phyloP scores from a whole-genome alignment of 805 yeast genomes.

The Limtongozyma cylindracea region DNA sequence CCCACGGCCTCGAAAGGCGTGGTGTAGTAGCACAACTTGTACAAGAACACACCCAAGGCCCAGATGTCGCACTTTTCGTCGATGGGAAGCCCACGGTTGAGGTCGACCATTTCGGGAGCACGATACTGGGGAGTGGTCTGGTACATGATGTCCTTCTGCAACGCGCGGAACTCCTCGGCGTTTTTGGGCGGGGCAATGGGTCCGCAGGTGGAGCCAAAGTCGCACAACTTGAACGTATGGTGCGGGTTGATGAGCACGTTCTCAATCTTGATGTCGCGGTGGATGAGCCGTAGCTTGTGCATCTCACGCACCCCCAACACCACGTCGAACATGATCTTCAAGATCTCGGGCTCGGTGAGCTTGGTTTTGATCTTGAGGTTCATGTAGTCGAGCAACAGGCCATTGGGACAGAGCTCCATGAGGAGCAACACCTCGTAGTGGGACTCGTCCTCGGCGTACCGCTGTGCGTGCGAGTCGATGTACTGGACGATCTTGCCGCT shows the following conservation, averaged over 20 bases:
- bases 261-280: conserved; percentile 85
- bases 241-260: conserved; percentile 61
- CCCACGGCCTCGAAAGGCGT: conserved; percentile 88
- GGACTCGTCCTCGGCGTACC: conserved; percentile 18
- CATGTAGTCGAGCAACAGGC: conserved; percentile 78
- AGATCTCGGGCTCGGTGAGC: conserved; percentile 48
- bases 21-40: conserved; percentile 74
- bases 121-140: conserved; percentile 94
- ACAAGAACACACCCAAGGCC: conserved; percentile 87
- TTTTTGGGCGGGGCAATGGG: conserved; percentile 50
- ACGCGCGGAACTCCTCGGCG: conserved; percentile 43
- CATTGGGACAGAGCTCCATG: conserved; percentile 84
- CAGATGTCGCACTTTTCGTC: conserved; percentile 88
- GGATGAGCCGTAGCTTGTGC: conserved; percentile 65
- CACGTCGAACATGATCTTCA: conserved; percentile 66
- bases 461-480: conserved; percentile 55
- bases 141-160: conserved; percentile 63
- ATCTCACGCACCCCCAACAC: conserved; percentile 58
- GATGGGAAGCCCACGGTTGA: conserved; percentile 58
- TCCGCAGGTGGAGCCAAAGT: conserved; percentile 74
- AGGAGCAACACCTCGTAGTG: conserved; percentile 79
- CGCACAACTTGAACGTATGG: conserved; percentile 62
- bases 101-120: conserved; percentile 89
- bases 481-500: conserved; percentile 39
- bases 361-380: conserved; percentile 63